Evolutionary conservation across 768 basidiomycete genomes (phyloP).

Genomic region (Gymnopilus junonius): DNA sequence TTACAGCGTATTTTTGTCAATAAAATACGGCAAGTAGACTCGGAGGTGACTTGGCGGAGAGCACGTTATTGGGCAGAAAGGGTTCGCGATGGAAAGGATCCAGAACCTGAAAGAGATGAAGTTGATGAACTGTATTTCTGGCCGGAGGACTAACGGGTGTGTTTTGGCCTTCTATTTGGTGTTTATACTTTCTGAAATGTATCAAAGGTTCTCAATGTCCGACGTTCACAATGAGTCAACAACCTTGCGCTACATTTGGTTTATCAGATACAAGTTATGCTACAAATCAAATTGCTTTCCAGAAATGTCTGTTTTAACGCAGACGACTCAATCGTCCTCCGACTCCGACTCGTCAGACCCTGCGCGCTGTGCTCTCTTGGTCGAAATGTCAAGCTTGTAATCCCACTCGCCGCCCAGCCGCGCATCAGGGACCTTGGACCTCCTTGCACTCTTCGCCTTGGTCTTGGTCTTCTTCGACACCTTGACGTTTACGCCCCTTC

Average conservation of each 20-base stretch:
- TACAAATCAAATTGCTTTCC: slow-evolving; percentile 7
- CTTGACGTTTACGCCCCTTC: slow-evolving; percentile 13
- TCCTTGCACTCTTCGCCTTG: slow-evolving; percentile 26
- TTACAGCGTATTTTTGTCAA: background rate
- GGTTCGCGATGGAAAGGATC: background rate
- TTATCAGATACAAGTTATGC: background rate
- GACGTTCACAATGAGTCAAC: background rate
- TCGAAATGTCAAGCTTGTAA: slow-evolving; percentile 25
- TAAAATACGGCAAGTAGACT: background rate
- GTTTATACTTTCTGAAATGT: no score
- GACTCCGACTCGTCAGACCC: slow-evolving; percentile 19
- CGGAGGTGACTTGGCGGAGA: background rate
- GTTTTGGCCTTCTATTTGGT: no score
- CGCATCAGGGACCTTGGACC: slow-evolving; percentile 28
- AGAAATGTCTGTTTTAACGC: background rate
- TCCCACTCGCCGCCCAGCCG: slow-evolving; percentile 30
- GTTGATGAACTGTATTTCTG: background rate
- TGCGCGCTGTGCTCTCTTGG: slow-evolving; percentile 17
- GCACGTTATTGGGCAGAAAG: background rate
- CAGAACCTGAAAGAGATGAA: background rate
- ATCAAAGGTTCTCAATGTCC: background rate
- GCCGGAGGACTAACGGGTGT: background rate
- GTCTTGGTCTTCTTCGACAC: slow-evolving; percentile 24
- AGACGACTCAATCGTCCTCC: slow-evolving; percentile 8
- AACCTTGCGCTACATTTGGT: background rate